Evolutionary conservation across 805 yeast genomes (phyloP), one percentile per base, ranked within the genome.

Genomic region (Candida xiaguanensis): DNA sequence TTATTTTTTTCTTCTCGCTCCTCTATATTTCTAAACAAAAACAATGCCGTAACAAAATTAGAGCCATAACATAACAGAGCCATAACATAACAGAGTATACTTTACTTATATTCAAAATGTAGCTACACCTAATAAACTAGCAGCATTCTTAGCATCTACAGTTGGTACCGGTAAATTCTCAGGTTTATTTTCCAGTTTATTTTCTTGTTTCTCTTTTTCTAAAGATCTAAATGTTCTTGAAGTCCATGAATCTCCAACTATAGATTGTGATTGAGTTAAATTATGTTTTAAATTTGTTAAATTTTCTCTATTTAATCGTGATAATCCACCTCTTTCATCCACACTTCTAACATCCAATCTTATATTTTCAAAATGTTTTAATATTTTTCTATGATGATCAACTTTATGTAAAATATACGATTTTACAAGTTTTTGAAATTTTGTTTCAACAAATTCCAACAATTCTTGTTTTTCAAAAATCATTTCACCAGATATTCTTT

Each of bases 401-500:
- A 93, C 89, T 50, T 80, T 80, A 46, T 80, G 78, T 46, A 85
- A 63, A 0, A 88, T 77, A 46, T 74, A 79, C 32, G 70, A 74
- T 43, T 78, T 79, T 34, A 91, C 65, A 17, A 77, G 62, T 15
- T 60, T 59, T 43, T 70, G 72, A 27, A 88, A 52, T 52, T 75
- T 78, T 2, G 52, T 42, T 40, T 85, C 85, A n/a, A 84, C 67
- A 51, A 77, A 75, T 11, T 63, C 59, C 22, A 83, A 50, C 50
- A 87, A 78, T 36, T 78, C 78, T 27, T 72, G 61, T 41, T 80
- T 73, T 58, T 90, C 97, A 26, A 78, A 70, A 25, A 85, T 58
- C 87, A 93, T 84, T 55, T 89, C 95, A 25, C 82, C 82, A 2
- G 95, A 85, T 13, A 91, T 82, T 46, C 95, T 72, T 44, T 84